A percentile compares a stretch with the other conserved stretches of the same genome.
Evolutionary conservation across 306 rosid species (phyloP).

Genomic region (Acacia confusa): DNA sequence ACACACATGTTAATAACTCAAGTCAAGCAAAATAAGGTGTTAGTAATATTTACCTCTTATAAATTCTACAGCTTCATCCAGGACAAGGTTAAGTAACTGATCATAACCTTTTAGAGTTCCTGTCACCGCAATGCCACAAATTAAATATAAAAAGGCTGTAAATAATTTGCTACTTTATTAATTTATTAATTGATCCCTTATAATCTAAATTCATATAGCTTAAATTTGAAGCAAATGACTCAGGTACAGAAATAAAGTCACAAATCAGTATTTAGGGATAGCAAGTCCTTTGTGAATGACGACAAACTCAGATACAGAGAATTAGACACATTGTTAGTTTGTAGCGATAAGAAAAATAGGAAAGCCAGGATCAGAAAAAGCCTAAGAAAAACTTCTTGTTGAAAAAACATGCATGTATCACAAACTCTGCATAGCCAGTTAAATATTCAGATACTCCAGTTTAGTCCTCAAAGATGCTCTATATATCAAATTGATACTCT

Average conservation of each 20-base stretch:
- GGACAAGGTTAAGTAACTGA: slow-evolving; percentile 89
- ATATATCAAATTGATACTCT: neutral
- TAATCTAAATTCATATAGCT: neutral
- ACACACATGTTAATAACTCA: neutral
- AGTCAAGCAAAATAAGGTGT: slow-evolving; percentile 2
- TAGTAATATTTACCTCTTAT: slow-evolving; percentile 60
- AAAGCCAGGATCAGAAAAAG: slow-evolving; percentile 2
- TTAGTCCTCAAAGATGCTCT: neutral
- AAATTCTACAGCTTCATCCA: slow-evolving; percentile 93
- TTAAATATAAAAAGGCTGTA: neutral
- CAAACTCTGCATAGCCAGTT: neutral
- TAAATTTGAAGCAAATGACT: neutral
- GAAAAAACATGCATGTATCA: neutral
- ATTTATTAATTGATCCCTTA: neutral
- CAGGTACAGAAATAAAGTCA: neutral
- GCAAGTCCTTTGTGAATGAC: neutral
- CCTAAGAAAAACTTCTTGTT: neutral
- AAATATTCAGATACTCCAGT: neutral
- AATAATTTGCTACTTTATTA: neutral
- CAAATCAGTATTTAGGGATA: slow-evolving; percentile 1
- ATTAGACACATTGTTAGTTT: neutral
- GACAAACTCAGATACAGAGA: neutral
- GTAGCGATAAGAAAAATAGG: neutral
- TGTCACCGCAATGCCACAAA: slow-evolving; percentile 53
- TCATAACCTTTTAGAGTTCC: slow-evolving; percentile 97